These are phyloP conservation scores for Petunia hybrid DNA, from an alignment of 305 asterid genomes.

Conservation along the genomic window DNA sequence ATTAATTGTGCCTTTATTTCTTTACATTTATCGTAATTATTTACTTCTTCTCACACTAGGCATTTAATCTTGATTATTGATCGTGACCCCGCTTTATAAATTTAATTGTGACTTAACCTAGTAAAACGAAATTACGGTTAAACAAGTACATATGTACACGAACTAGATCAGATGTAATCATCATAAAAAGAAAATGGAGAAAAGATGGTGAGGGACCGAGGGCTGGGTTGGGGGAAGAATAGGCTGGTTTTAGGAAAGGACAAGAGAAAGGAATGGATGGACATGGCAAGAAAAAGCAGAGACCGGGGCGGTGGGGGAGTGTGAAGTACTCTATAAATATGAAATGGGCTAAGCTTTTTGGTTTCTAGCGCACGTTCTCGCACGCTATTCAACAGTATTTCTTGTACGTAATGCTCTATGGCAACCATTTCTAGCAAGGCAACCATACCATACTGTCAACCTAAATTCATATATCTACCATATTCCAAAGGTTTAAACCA, in stretches of 20 bases:
- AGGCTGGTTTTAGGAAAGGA: constrained; percentile 19
- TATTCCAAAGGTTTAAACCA: neutral
- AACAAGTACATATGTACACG: no score
- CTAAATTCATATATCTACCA: neutral
- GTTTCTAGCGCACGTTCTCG: constrained; percentile 37
- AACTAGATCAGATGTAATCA: no score
- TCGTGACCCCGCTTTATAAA: no score
- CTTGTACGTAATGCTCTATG: neutral
- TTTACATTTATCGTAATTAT: no score
- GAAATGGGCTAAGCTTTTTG: neutral
- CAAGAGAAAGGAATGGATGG: constrained; percentile 9
- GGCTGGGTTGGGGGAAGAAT: neutral
- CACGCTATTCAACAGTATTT: constrained; percentile 44
- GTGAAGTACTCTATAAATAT: neutral
- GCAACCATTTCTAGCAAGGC: constrained; percentile 7
- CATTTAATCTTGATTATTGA: no score
- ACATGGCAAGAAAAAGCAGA: neutral
- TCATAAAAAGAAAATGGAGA: neutral
- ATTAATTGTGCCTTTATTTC: no score
- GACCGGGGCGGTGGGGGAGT: neutral
- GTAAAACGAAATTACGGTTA: no score
- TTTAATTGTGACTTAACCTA: no score
- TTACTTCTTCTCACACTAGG: no score
- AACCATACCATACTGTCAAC: neutral
- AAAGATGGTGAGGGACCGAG: neutral